phyloP scores from a whole-genome alignment of 352 stramenopile species.

The Phytophthora cryptogea region DNA sequence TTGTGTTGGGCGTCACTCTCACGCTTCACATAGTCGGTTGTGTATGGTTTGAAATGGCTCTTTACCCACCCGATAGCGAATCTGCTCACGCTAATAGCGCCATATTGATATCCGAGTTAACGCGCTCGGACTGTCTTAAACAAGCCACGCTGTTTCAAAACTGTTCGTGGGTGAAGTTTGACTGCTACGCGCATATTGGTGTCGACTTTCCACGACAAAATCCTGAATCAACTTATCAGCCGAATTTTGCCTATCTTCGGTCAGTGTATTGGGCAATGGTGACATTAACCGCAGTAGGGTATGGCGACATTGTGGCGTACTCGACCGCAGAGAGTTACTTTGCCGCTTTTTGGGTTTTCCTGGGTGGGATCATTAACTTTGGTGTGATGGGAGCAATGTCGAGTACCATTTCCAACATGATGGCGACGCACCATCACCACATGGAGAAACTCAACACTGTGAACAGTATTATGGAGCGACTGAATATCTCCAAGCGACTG shows the following conservation, averaged over 20 bases:
- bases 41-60: conserved; percentile 67
- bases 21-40: conserved; percentile 63
- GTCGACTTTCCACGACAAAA: conserved; percentile 36
- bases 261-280: conserved; percentile 75
- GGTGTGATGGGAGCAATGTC: conserved; percentile 71
- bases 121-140: conserved; percentile 41
- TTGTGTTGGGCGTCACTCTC: conserved; percentile 58
- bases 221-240: conserved; percentile 35
- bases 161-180: conserved; percentile 70
- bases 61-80: conserved; percentile 26
- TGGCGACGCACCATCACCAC: conserved; percentile 47
- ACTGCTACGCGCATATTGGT: conserved; percentile 58
- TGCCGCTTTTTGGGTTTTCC: conserved; percentile 59
- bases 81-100: neutral
- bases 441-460: conserved; percentile 61
- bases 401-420: conserved; percentile 66
- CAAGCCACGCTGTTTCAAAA: conserved; percentile 46
- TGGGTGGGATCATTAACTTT: conserved; percentile 73
- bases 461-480: conserved; percentile 60
- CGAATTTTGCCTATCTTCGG: conserved; percentile 58
- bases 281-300: conserved; percentile 63
- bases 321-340: conserved; percentile 69
- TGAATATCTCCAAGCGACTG: conserved; percentile 43
- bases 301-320: conserved; percentile 31
- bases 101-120: conserved; percentile 22